These are phyloP conservation scores for Parmelia sp. DNA, from an alignment of 495 filamentous ascomycete species.

Conservation along the genomic window DNA sequence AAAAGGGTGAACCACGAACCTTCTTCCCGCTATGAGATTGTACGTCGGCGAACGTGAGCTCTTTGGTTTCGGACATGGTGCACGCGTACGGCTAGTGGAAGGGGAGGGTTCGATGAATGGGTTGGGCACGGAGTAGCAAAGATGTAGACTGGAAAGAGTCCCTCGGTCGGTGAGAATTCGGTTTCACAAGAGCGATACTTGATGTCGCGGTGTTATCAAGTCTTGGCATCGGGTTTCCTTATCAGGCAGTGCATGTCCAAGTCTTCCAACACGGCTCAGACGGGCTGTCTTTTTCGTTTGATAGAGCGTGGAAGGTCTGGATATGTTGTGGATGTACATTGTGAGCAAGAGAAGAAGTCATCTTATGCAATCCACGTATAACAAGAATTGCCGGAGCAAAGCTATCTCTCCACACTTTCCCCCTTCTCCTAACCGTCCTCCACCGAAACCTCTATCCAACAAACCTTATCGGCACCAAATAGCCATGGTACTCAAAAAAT, in stretches of 20 bases:
- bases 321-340: too few relatives aligned
- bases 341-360: too few relatives aligned
- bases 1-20: slow-evolving; percentile 10
- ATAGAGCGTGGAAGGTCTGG: too few relatives aligned
- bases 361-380: too few relatives aligned
- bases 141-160: background rate
- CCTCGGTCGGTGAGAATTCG: background rate
- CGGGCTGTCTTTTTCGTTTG: too few relatives aligned
- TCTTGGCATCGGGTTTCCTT: background rate
- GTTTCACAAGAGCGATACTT: background rate
- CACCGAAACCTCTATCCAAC: too few relatives aligned
- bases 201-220: slow-evolving; percentile 14
- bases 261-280: too few relatives aligned
- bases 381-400: too few relatives aligned
- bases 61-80: slow-evolving; percentile 60
- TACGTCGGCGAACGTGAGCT: slow-evolving; percentile 80
- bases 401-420: too few relatives aligned
- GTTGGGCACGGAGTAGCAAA: background rate
- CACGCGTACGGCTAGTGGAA: slow-evolving; percentile 10
- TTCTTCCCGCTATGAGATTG: slow-evolving; percentile 89
- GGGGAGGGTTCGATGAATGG: background rate
- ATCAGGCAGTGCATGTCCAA: too few relatives aligned
- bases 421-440: too few relatives aligned
- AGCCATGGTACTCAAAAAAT: background rate
- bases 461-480: too few relatives aligned